A percentile compares a stretch with the other conserved stretches of the same genome.
phyloP scores from a whole-genome alignment of 1,284 basidiomycete genomes.

The Trichosporon asahii region DNA sequence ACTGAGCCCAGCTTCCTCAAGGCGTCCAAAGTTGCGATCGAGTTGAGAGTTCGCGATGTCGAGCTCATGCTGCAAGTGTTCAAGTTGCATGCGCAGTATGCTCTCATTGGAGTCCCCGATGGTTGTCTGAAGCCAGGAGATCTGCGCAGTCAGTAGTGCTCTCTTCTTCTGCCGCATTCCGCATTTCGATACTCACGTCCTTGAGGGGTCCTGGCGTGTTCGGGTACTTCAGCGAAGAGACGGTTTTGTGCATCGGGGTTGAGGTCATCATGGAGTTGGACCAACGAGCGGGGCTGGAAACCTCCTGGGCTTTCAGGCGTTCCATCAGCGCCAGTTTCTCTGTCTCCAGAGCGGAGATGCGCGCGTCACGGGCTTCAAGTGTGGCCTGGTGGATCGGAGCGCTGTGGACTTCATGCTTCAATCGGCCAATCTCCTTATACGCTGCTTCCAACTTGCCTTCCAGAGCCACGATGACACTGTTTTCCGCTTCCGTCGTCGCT shows the following conservation, averaged over 20 bases:
- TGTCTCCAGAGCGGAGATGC: conserved; percentile 42
- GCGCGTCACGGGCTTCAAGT: conserved; percentile 37
- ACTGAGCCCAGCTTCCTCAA: conserved; percentile 51
- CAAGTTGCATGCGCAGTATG: conserved; percentile 49
- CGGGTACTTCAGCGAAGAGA: conserved; percentile 42
- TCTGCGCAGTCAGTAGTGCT: conserved; percentile 21
- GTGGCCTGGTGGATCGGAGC: conserved; percentile 38
- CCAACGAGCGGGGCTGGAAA: conserved; percentile 12
- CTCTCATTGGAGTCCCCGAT: conserved; percentile 45
- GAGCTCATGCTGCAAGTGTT: conserved; percentile 52
- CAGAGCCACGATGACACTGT: conserved; percentile 50
- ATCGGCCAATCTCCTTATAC: conserved; percentile 70
- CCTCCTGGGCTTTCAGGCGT: conserved; percentile 16
- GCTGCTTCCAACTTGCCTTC: conserved; percentile 76
- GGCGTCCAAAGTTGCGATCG: conserved; percentile 53
- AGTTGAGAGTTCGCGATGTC: conserved; percentile 51
- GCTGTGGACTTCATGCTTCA: conserved; percentile 61
- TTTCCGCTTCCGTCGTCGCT: not conserved
- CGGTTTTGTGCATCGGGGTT: conserved; percentile 39
- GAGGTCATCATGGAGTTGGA: conserved; percentile 13
- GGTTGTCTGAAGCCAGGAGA: conserved; percentile 49
- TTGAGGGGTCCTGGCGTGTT: conserved; percentile 46
- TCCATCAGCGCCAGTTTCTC: conserved; percentile 41
- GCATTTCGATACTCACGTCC: conserved; percentile 35
- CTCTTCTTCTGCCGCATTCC: too few relatives aligned